Conservation (phyloP, 805 yeast genomes). For the Zygoascus biomembranicola region DNA sequence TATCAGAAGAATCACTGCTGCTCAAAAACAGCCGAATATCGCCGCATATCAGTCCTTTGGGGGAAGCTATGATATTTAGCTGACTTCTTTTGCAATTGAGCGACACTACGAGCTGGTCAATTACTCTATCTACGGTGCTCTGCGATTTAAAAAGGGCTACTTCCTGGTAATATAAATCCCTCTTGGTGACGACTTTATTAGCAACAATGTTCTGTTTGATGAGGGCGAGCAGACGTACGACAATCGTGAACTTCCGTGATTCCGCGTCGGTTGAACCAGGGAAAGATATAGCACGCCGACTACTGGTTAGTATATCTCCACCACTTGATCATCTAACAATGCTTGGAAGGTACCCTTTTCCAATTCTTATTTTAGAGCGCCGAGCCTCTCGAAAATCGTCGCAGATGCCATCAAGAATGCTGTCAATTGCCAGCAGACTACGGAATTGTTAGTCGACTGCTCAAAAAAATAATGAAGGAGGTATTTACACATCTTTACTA, state of each 20-base stretch:
- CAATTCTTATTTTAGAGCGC: neutral
- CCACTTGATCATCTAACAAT: neutral
- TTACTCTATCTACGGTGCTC: slow-evolving; percentile 30
- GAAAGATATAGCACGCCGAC: neutral
- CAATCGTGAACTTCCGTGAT: slow-evolving; percentile 4
- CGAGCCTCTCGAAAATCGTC: neutral
- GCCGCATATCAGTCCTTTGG: slow-evolving; percentile 47
- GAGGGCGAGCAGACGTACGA: slow-evolving; percentile 9
- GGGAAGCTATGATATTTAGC: slow-evolving; percentile 43
- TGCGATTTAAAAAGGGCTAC: slow-evolving; percentile 45
- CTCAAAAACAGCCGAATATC: slow-evolving; percentile 20
- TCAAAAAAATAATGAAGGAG: neutral
- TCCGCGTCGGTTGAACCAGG: slow-evolving; percentile 3
- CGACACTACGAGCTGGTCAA: slow-evolving; percentile 34
- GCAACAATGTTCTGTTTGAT: slow-evolving; percentile 14
- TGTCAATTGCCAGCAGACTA: neutral
- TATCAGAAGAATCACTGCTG: neutral
- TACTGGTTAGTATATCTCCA: neutral
- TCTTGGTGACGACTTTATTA: slow-evolving; percentile 29
- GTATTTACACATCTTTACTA: neutral
- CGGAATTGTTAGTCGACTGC: neutral
- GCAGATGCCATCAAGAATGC: neutral
- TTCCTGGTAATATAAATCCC: slow-evolving; percentile 55
- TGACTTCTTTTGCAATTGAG: slow-evolving; percentile 32
- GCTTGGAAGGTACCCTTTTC: neutral